Base-by-base conservation (phyloP, 1,284 basidiomycete genomes). In the Laetiporus sulphureus region DNA sequence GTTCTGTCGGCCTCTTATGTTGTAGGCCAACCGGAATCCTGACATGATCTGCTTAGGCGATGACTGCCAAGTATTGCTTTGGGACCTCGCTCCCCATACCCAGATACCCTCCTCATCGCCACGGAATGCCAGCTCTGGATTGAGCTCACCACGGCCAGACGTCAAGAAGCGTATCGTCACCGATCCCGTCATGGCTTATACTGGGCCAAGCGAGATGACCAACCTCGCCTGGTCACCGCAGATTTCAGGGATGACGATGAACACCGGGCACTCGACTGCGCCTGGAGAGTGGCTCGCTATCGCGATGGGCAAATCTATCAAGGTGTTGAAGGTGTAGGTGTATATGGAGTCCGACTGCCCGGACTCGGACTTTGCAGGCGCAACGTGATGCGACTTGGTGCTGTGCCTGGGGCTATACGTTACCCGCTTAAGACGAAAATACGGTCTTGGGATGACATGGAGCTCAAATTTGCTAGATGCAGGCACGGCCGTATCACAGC, bases 211-310 rank as follows among this genome's bases (percentile, higher is more conserved):
- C 40, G 91, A 92, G 66, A 79, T 96, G 50, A 88, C 86, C 35
- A 91, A 90, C 55, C 65, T 96, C 18, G 87, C 89, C 3, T 96
- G 91, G 86, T 88, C 84, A 22, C 86, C 84, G 23, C 74, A 76
- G 50, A 86, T 90, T 51, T 73, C 75, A 46, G 79, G 78, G 10
- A 75, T 87, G 73, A 69, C 75, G 42, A 79, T 85, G 74, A 77
- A 77, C 47, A 78, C 73, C 2, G 84, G 84, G 10, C 77, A 81
- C 51, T 75, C 77, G 48, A 86, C 81, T 2, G 72, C 72, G 20
- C 74, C 80, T 0, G 90, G 91, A 8, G 91, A 95, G 62, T 95
- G 90, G 89, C 64, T 97, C n/a, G 92, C 86, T 6, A 79, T 91
- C 51, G 83, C 90, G 34, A 84, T 82, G 54, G 91, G 92, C 16